Evolutionary conservation across 1,139 yeast species (phyloP), one percentile per base, ranked within the genome.

Genomic region (Saccharomycopsis hybrid): DNA sequence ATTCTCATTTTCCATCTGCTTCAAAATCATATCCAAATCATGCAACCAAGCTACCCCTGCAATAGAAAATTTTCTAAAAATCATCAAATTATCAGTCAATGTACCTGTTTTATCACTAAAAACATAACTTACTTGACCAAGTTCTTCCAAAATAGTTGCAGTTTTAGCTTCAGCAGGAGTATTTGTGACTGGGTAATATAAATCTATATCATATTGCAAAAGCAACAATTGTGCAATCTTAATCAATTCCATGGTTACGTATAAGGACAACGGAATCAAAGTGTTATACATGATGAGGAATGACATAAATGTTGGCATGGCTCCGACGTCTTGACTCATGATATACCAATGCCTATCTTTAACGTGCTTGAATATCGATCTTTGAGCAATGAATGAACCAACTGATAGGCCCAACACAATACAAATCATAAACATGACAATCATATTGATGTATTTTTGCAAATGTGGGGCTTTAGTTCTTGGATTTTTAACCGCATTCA

Each of bases 21-120:
- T 62, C 57, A 70, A 58, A 55, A 74, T 65, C 7, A 74, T 55
- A 58, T 82, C 92, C 29, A 82, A 65, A 58, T 84, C 89, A 67
- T 92, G 98, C 5, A 82, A 61, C 96, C 97, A 92, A 4, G 95
- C 80, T 4, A 84, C 76, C 1, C 99, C 99, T 54, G 86, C 85
- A 4, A 89, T 82, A 27, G 92, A 80, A 57, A 89, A 77, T 60
- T 87, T 88, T 47, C 95, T 73, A 62, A 89, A 89, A 30, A 88
- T 69, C 97, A 89, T 89, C 59, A 80, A 68, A 62, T 89, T 89
- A 60, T 89, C 96, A 0, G 99, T 94, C 54, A 94, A 73, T 0
- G 98, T 94, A 9, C 99, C 99, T 0, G 98, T 94, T 65, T 94
- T 94, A 65, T 94, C 99, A 56, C 96, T 86, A 64, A 94, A 94